Base-by-base conservation (phyloP, 2,329 filamentous ascomycete species). In the Fonsecaea monophora region DNA sequence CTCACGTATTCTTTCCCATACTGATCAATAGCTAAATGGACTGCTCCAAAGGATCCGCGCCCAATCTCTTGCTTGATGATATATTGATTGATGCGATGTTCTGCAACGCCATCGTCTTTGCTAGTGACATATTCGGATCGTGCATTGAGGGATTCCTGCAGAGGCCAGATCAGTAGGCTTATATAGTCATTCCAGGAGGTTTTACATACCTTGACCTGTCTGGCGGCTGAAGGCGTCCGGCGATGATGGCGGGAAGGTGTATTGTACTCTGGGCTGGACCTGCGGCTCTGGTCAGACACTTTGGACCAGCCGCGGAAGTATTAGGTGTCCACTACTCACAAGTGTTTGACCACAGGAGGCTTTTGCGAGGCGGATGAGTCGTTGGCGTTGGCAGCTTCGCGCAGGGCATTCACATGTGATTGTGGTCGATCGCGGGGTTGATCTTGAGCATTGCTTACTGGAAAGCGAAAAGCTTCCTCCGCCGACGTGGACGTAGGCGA, bases 51-150 rank as follows among this genome's bases (percentile, higher is more conserved):
- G 0, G 94, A 98, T 18, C 95, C 95, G 71, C 93, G 86, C n/a
- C 95, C 95, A 74, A 99, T 97, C 82, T 98, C 94, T 77, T 96
- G 91, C 78, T 91, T 89, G 75, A 99, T 95, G 65, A 90, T 85
- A 78, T 98, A 99, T 80, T 98, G 94, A 78, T 98, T 98, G 81
- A 98, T 94, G 65, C 89, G 87, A 76, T 96, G 92, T 75, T 96
- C 89, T 2, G 90, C 89, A 59, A 84, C 86, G 32, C 93, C 93
- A 75, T 97, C 92, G 72, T 90, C 84, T 73, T 94, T 90, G 77
- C 93, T 94, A 74, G 90, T 95, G 68, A 87, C 90, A 78, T 96
- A 96, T 76, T 95, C 89, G 35, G 92, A 94, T 66, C 88, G 89
- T 62, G 94, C 94, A 83, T 97, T 90, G 74, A 97, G 87, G 2